Conservation (phyloP, 2,329 filamentous ascomycete species). For the Nothomitra cinnamomea region DNA sequence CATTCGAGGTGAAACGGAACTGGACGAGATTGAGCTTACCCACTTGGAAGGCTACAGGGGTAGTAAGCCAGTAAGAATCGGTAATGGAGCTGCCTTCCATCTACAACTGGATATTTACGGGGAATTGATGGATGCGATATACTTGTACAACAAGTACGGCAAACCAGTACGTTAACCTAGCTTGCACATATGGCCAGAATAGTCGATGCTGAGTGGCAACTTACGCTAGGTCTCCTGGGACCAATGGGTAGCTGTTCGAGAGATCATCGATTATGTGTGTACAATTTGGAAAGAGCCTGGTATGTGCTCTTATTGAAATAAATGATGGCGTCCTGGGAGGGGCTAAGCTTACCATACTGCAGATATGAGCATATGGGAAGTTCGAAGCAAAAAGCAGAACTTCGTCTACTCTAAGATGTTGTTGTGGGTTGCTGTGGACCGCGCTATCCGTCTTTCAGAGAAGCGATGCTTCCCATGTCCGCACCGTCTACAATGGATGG, state of each 20-base stretch:
- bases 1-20: conserved; percentile 56
- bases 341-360: neutral
- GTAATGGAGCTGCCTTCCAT: conserved; percentile 61
- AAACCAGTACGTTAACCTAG: conserved; percentile 37
- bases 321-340: neutral
- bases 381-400: conserved; percentile 56
- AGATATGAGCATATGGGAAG: conserved; percentile 77
- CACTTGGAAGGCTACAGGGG: conserved; percentile 58
- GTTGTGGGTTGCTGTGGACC: conserved; percentile 69
- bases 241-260: conserved; percentile 52
- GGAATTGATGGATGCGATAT: conserved; percentile 61
- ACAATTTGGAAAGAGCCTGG: conserved; percentile 38
- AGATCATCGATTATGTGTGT: conserved; percentile 53
- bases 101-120: conserved; percentile 68
- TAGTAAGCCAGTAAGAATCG: conserved; percentile 56
- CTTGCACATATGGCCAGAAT: neutral
- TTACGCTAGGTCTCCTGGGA: conserved; percentile 39
- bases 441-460: conserved; percentile 54
- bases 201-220: too few relatives aligned
- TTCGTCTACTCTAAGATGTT: conserved; percentile 73
- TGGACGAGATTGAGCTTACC: conserved; percentile 49
- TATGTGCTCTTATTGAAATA: neutral
- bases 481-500: conserved; percentile 48
- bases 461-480: conserved; percentile 63
- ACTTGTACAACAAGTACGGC: conserved; percentile 64